Conservation (phyloP, 192 early-diverging fungal genomes). For the Jimgerdemannia flammicorona region DNA sequence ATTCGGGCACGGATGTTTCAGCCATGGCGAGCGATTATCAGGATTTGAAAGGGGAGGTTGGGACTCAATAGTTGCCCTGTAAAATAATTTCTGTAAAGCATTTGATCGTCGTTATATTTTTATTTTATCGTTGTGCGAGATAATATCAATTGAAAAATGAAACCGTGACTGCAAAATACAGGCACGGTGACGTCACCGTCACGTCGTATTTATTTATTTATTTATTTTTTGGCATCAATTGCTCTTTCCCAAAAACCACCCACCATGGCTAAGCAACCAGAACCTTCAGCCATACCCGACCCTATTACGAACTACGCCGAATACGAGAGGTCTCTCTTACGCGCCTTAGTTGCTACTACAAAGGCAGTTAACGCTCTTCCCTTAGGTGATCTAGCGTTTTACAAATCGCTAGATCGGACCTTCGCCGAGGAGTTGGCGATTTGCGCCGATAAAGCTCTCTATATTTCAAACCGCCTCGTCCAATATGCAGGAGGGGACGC, state of each 20-base stretch:
- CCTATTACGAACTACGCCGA: conserved; percentile 37
- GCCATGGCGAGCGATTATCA: neutral
- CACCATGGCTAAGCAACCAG: conserved; percentile 7
- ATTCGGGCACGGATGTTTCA: neutral
- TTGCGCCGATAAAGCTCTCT: conserved; percentile 15
- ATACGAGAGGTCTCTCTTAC: conserved; percentile 40
- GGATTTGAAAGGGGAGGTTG: neutral
- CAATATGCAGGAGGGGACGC: conserved; percentile 3
- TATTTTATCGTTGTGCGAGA: no score
- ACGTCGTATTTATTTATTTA: neutral
- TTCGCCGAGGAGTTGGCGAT: conserved; percentile 38
- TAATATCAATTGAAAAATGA: no score
- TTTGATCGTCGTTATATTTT: no score
- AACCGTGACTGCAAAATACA: neutral
- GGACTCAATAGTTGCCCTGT: neutral
- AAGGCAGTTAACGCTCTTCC: conserved; percentile 57
- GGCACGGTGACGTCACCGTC: neutral
- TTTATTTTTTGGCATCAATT: neutral
- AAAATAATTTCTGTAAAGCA: no score
- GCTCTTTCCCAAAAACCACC: neutral
- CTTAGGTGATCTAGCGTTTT: conserved; percentile 53
- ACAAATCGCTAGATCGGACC: conserved; percentile 57
- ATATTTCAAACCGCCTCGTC: conserved; percentile 23
- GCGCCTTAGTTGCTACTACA: conserved; percentile 53
- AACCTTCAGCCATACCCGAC: conserved; percentile 15